Base-by-base conservation (phyloP, 768 basidiomycete species). In the Tricholoma matsutake region DNA sequence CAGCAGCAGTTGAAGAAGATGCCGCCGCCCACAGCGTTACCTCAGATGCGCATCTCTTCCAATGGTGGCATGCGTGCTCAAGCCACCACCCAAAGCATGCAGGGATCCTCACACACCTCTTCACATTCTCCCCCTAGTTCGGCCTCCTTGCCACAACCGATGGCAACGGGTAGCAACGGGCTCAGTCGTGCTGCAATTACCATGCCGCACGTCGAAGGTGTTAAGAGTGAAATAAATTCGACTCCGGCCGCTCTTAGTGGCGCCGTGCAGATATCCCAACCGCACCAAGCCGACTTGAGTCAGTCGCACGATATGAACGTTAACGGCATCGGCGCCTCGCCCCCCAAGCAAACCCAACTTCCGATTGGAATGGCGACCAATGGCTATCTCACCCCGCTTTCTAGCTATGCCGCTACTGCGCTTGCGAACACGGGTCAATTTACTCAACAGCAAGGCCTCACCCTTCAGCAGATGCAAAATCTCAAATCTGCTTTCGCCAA, bases 11-110 rank as follows among this genome's bases (percentile, higher is more conserved):
- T 85, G 68, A 87, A 87, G 76, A 82, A 84, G 68, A 80, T 88
- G 75, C 84, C 84, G 1, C 82, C 86, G 0, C 81, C 86, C 13
- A 72, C 74, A 18, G 71, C 75, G 0, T 72, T 82, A 2, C 82
- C 86, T 1, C 86, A 86, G 45, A 80, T 86, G 76, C 82, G 86
- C 45, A 84, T 86, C 37, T 84, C 86, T 2, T 83, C 86, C 0
- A 83, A 82, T 22, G 82, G 81, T 59, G 81, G 77, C 29, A 83
- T 83, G 71, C 83, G 80, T 22, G 82, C 83, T 0, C 80, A 82
- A 11, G 66, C 71, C 0, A 64, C 78, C 4, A 74, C 81, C 20
- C 68, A 76, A 13, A 58, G 32, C 41, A 34, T 63, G 31, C 68
- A 66, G 52, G 63, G 61, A 35, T 52, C 58, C 4, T 29, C 61